Evolutionary conservation across 164 flowering plant species (phyloP).

Genomic region (Berberis thunbergii): DNA sequence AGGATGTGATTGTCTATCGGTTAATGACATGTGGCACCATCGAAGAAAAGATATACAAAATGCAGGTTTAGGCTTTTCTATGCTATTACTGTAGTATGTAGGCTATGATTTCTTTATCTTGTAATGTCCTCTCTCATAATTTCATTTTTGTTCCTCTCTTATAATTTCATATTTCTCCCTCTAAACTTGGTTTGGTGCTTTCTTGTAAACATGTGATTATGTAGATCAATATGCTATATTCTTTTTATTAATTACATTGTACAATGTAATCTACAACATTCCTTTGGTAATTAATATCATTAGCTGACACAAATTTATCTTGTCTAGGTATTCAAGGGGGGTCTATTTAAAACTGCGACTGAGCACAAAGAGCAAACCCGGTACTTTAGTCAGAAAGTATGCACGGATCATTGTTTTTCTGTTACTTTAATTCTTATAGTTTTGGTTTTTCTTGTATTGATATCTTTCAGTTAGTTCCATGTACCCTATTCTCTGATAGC

Average conservation of each 20-base stretch:
- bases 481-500: neutral
- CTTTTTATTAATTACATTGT: neutral
- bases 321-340: slow-evolving; percentile 81
- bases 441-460: neutral
- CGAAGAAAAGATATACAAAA: slow-evolving; percentile 93
- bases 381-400: slow-evolving; percentile 88
- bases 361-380: slow-evolving; percentile 96
- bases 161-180: neutral
- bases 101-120: neutral
- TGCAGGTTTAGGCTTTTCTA: slow-evolving; percentile 47
- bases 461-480: neutral
- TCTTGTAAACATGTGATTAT: neutral
- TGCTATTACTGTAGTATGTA: neutral
- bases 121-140: neutral
- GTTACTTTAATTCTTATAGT: too few species aligned
- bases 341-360: slow-evolving; percentile 85
- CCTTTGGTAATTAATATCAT: neutral
- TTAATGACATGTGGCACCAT: slow-evolving; percentile 96
- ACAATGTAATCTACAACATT: neutral
- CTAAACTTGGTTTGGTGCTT: neutral
- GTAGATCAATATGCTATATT: neutral
- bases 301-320: neutral
- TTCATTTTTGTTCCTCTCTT: neutral
- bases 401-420: neutral
- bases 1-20: slow-evolving; percentile 95